Percentiles rank a stretch among this genome's conserved stretches.
Evolutionary conservation across 2,329 filamentous ascomycete species (phyloP).

Genomic region (Aspergillaceae sp.): DNA sequence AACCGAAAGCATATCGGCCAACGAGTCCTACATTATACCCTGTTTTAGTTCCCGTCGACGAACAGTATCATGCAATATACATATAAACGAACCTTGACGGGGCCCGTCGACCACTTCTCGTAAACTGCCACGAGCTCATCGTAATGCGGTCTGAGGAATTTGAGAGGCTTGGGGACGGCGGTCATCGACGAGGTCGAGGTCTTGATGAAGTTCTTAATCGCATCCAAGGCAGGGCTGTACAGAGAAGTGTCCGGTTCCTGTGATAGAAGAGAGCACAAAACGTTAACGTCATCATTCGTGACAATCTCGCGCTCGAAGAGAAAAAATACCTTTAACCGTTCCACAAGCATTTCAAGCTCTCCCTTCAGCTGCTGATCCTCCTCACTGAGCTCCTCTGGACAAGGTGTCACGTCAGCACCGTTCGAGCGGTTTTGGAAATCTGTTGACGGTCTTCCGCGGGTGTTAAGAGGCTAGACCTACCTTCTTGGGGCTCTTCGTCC

Average conservation of each 20-base stretch:
- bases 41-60: conserved; percentile 5
- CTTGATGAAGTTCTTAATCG: conserved; percentile 98
- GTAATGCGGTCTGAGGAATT: conserved; percentile 96
- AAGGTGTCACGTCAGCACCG: conserved; percentile 24
- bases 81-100: conserved; percentile 61
- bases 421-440: not conserved
- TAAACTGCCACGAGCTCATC: conserved; percentile 79
- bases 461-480: conserved; percentile 40
- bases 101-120: conserved; percentile 75
- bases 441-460: not conserved
- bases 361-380: conserved; percentile 98
- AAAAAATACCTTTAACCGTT: conserved; percentile 70
- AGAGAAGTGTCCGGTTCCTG: conserved; percentile 80
- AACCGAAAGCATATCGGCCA: conserved; percentile 93
- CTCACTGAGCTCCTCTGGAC: conserved; percentile 82
- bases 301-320: conserved; percentile 5
- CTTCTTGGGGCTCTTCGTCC: conserved; percentile 58
- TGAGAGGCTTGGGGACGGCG: conserved; percentile 93
- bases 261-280: conserved; percentile 7
- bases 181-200: conserved; percentile 99
- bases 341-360: conserved; percentile 95
- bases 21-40: conserved; percentile 45
- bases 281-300: conserved; percentile 18
- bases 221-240: conserved; percentile 86
- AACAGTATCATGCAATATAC: not conserved